phyloP scores from a whole-genome alignment of 140 eudicot species.

The Oenanthe javanica region DNA sequence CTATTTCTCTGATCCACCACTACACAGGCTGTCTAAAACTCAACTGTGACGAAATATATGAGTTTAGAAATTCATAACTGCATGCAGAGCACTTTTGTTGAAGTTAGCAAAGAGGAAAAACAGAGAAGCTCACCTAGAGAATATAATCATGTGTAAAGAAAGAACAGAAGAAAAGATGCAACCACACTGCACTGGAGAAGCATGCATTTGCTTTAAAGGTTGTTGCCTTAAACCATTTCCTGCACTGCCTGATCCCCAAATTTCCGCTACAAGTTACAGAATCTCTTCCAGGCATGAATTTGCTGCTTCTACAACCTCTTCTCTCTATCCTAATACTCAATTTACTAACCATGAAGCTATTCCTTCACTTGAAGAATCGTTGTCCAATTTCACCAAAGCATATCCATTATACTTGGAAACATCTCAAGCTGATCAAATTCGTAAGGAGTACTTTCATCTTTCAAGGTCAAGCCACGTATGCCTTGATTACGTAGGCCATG shows the following conservation, averaged over 20 bases:
- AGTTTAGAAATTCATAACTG: not conserved
- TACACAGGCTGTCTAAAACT: conserved; percentile 12
- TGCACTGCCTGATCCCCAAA: conserved; percentile 26
- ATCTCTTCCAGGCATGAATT: conserved; percentile 42
- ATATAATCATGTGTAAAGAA: conserved; percentile 8
- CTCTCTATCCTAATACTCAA: conserved; percentile 50
- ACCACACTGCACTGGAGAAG: conserved; percentile 47
- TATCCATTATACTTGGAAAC: conserved; percentile 48
- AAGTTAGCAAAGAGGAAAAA: not conserved
- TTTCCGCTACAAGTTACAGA: conserved; percentile 12
- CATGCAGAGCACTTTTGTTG: not conserved
- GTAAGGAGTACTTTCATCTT: conserved; percentile 60
- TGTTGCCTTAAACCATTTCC: conserved; percentile 44
- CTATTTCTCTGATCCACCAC: not conserved
- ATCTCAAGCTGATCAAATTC: conserved; percentile 55
- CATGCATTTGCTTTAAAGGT: conserved; percentile 44
- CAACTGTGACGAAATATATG: not conserved
- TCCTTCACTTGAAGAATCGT: conserved; percentile 38
- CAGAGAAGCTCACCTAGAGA: not conserved
- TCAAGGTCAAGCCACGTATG: conserved; percentile 38
- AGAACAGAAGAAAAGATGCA: conserved; percentile 32
- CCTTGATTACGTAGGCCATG: conserved; percentile 78
- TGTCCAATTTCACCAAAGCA: conserved; percentile 32
- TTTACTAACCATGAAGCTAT: conserved; percentile 84
- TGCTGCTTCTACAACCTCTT: conserved; percentile 36